Base-by-base conservation (phyloP, 2,329 filamentous ascomycete genomes). In the Fusarium chlamydosporum region DNA sequence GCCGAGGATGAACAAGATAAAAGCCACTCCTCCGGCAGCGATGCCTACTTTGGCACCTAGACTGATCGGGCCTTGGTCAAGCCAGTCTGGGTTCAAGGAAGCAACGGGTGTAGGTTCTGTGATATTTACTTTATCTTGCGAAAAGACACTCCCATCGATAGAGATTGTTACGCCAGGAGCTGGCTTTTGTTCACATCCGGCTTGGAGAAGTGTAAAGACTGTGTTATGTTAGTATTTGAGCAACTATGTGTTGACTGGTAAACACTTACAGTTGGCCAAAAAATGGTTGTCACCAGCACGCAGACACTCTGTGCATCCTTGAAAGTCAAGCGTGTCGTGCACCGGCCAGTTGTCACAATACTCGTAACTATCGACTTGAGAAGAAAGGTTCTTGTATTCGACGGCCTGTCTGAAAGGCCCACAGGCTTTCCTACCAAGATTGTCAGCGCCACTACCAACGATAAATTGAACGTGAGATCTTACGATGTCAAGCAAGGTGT, bases 241-340 rank as follows among this genome's bases (percentile, higher is more conserved):
- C n/a, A n/a, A n/a, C n/a, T n/a, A n/a, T n/a, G n/a, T n/a, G n/a
- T n/a, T n/a, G n/a, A n/a, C n/a, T n/a, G n/a, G n/a, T n/a, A n/a
- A n/a, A n/a, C n/a, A n/a, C n/a, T n/a, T n/a, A 87, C 85, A 89
- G 68, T 90, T 90, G 56, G 79, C 79, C n/a, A 88, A 59, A 57
- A 81, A 85, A 27, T 80, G 69, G 23, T 80, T 72, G 6, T 75
- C 73, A 1, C 74, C 75, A 2, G 77, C 74, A 4, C 70, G 59
- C 7, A 89, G 76, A 68, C 88, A 90, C 1, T 78, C 69, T 1
- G 75, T 77, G 71, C 88, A 89, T 37, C 74, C 75, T 1, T 61
- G 13, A 26, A 79, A 74, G 53, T 84, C 81, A 1, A 74, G 20
- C 0, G 81, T 70, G 6, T 82, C 76, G 11, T 70, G 70, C 2